Conservation (phyloP, 768 basidiomycete species). For the Xerocomellus chrysenteron region DNA sequence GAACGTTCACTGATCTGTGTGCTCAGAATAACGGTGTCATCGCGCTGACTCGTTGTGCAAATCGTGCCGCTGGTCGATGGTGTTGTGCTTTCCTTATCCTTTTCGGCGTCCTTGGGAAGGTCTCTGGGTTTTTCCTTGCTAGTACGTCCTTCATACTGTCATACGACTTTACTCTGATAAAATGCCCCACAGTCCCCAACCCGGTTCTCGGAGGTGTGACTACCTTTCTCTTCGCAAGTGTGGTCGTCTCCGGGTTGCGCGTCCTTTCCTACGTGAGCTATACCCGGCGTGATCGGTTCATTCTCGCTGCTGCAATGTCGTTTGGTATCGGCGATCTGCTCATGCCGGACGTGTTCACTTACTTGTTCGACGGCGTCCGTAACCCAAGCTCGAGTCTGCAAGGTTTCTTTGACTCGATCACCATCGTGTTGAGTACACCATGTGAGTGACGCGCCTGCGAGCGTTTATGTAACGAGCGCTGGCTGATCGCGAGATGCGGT, state of each 20-base stretch:
- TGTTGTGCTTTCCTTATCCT: constrained; percentile 79
- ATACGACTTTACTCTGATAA: neutral
- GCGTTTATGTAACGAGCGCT: neutral
- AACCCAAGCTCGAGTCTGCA: constrained; percentile 53
- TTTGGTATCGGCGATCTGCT: constrained; percentile 75
- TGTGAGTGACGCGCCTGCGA: constrained; percentile 47
- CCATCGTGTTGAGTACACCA: constrained; percentile 77
- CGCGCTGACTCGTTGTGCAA: constrained; percentile 82
- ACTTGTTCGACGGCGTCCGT: constrained; percentile 64
- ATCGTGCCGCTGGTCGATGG: constrained; percentile 73
- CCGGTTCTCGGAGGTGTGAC: constrained; percentile 84
- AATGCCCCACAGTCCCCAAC: constrained; percentile 54
- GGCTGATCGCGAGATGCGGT: neutral
- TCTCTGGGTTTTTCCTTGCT: constrained; percentile 81
- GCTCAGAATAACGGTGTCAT: constrained; percentile 79
- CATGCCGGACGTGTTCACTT: constrained; percentile 60
- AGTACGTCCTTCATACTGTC: constrained; percentile 38
- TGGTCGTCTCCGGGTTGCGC: constrained; percentile 66
- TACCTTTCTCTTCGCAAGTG: constrained; percentile 81
- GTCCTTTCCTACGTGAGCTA: constrained; percentile 63
- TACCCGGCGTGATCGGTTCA: constrained; percentile 64
- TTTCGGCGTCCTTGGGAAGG: constrained; percentile 77
- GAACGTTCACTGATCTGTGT: neutral
- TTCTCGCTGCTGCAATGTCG: constrained; percentile 65
- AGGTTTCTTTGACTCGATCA: constrained; percentile 75